Evolutionary conservation across 1,284 basidiomycete species (phyloP).

Genomic region (Serendipita sp.): DNA sequence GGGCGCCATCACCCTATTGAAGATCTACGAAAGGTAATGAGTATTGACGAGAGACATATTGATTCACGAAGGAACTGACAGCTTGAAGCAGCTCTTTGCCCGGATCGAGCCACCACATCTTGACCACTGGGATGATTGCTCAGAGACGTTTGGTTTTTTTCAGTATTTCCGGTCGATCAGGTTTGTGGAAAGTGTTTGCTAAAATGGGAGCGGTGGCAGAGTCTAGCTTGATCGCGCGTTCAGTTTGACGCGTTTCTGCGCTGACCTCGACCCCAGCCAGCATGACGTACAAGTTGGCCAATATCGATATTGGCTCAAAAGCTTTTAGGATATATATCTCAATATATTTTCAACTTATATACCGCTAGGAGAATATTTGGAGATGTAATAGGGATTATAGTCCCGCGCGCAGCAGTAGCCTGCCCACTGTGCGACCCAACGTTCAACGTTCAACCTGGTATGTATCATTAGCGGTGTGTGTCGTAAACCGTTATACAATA

Average conservation of each 20-base stretch:
- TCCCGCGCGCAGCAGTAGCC: no score
- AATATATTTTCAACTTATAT: no score
- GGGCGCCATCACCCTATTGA: constrained; percentile 85
- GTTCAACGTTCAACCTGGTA: no score
- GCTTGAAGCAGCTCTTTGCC: constrained; percentile 66
- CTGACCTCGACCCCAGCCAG: background rate
- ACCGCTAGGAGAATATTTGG: no score
- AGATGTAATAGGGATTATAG: no score
- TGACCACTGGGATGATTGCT: constrained; percentile 12
- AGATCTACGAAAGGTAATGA: constrained; percentile 37
- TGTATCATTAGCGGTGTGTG: no score
- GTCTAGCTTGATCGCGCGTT: background rate
- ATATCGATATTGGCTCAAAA: background rate
- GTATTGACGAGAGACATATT: background rate
- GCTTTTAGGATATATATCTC: no score
- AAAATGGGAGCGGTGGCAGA: background rate
- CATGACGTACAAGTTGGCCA: background rate
- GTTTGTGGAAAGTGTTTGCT: background rate
- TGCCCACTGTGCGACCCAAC: no score
- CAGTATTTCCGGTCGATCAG: background rate
- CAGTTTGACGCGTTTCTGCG: background rate
- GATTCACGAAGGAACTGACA: constrained; percentile 23
- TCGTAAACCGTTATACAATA: no score
- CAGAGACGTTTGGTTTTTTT: background rate
- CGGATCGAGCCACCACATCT: constrained; percentile 69